Evolutionary conservation across 495 filamentous ascomycete species (phyloP).

Genomic region (Lasiosphaeria hispida): DNA sequence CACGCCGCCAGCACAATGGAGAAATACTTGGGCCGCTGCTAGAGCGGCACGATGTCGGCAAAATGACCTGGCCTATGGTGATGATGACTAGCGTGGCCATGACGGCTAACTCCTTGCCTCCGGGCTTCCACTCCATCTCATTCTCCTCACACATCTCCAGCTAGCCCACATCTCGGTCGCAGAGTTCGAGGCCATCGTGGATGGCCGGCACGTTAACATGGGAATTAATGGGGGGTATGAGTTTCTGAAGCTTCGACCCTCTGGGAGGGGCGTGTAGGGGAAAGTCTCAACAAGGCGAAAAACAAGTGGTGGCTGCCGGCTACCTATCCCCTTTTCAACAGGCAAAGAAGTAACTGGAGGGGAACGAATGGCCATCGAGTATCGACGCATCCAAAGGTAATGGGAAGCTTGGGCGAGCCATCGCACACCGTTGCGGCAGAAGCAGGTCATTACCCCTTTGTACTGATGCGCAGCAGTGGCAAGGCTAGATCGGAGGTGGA

Average conservation of each 20-base stretch:
- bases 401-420: too few species aligned
- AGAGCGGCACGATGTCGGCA: constrained; percentile 50
- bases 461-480: too few species aligned
- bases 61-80: constrained; percentile 74
- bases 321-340: too few species aligned
- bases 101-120: constrained; percentile 37
- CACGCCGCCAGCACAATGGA: constrained; percentile 50
- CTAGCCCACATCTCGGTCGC: neutral
- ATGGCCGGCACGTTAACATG: neutral
- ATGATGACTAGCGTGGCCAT: constrained; percentile 58
- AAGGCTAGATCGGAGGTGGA: too few species aligned
- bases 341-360: too few species aligned
- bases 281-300: too few species aligned
- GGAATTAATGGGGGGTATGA: neutral
- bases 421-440: too few species aligned
- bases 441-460: too few species aligned
- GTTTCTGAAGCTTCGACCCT: neutral
- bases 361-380: too few species aligned
- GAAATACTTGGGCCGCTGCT: constrained; percentile 40
- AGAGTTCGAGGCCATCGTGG: neutral
- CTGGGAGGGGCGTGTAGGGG: too few species aligned
- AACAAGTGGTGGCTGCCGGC: too few species aligned
- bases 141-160: constrained; percentile 17
- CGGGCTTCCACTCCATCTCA: constrained; percentile 37
- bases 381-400: too few species aligned